These are phyloP conservation scores for Pestalotiopsis sp. DNA, from an alignment of 2,329 filamentous ascomycete species.

Conservation along the genomic window DNA sequence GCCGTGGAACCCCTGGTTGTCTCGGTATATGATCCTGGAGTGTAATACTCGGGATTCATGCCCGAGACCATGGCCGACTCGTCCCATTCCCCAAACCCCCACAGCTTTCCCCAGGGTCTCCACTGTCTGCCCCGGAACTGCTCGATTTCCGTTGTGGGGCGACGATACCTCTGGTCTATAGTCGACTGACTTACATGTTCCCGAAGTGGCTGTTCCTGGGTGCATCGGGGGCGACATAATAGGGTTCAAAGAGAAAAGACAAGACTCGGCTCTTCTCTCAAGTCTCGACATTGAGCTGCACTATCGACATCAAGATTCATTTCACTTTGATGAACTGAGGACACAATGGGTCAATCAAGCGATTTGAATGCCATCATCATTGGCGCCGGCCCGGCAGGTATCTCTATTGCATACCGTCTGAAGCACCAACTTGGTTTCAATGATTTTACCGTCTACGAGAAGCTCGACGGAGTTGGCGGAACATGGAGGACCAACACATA, in stretches of 20 bases:
- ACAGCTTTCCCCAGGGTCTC: not conserved
- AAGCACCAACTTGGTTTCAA: conserved; percentile 16
- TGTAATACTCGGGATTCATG: not conserved
- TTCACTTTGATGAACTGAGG: not conserved
- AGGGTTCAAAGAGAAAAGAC: not conserved
- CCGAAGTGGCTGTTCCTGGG: not conserved
- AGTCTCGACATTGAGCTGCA: not conserved
- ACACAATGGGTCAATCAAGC: conserved; percentile 4
- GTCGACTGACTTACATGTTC: not conserved
- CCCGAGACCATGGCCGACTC: not conserved
- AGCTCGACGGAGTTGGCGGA: conserved; percentile 15
- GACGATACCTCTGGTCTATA: not conserved
- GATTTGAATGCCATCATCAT: conserved; percentile 21
- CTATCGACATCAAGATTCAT: not conserved
- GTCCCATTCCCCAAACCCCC: not conserved
- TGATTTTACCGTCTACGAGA: conserved; percentile 20
- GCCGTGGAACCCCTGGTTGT: not conserved
- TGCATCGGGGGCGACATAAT: not conserved
- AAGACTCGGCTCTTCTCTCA: not conserved
- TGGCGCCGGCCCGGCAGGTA: conserved; percentile 22
- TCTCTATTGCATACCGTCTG: conserved; percentile 17
- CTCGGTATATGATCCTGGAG: not conserved
- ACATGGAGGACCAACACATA: conserved; percentile 19
- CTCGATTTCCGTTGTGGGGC: not conserved
- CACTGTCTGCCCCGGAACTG: not conserved